Conservation (phyloP, 257 asterid genomes). For the Przewalskia tangutica region DNA sequence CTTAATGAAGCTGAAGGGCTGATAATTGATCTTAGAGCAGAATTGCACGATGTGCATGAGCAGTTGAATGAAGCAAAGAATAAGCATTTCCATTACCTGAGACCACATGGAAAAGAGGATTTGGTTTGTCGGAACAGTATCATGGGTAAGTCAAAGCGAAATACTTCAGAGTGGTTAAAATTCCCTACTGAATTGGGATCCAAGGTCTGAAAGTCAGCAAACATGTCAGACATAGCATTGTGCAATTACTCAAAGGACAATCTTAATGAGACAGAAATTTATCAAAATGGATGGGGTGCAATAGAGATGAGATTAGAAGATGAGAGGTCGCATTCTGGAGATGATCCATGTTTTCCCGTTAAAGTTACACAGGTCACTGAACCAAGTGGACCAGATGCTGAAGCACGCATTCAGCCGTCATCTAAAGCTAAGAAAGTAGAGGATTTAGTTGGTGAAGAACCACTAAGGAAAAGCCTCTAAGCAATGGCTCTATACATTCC, state of each 20-base stretch:
- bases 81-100: slow-evolving; percentile 9
- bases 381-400: neutral
- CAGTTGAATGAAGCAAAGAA: slow-evolving; percentile 30
- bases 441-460: neutral
- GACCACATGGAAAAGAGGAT: slow-evolving; percentile 12
- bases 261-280: slow-evolving; percentile 20
- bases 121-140: neutral
- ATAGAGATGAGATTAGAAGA: slow-evolving; percentile 18
- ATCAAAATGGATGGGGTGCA: slow-evolving; percentile 19
- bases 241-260: slow-evolving; percentile 11
- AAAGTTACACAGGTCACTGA: neutral
- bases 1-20: slow-evolving; percentile 76
- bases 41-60: slow-evolving; percentile 35
- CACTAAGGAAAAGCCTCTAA: slow-evolving; percentile 2
- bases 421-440: slow-evolving; percentile 5
- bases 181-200: slow-evolving; percentile 18
- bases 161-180: slow-evolving; percentile 11
- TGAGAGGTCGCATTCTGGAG: slow-evolving; percentile 12
- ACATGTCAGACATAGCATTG: slow-evolving; percentile 1
- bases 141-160: neutral
- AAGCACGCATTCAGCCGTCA: neutral
- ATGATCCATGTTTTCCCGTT: slow-evolving; percentile 6
- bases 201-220: slow-evolving; percentile 7
- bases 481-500: slow-evolving; percentile 1
- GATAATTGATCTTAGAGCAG: slow-evolving; percentile 58